These are phyloP conservation scores for Coemansia sp. DNA, from an alignment of 192 early-diverging fungal genomes.

Conservation along the genomic window DNA sequence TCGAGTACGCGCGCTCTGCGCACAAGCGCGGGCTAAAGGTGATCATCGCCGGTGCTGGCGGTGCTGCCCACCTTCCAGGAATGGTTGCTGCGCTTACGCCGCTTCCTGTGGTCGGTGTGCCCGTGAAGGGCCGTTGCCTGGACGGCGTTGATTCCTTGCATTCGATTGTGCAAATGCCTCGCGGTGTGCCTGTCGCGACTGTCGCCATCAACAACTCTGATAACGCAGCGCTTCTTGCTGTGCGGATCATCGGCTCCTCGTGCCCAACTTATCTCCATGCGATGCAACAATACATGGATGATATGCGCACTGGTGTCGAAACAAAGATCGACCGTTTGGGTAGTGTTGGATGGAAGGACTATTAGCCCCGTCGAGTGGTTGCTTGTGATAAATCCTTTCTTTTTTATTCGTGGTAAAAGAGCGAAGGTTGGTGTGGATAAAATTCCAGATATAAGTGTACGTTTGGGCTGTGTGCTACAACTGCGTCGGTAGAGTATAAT, in stretches of 20 bases:
- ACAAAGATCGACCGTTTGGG: slow-evolving; percentile 84
- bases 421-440: not conserved
- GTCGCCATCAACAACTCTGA: slow-evolving; percentile 98
- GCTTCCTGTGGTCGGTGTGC: slow-evolving; percentile 97
- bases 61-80: slow-evolving; percentile 97
- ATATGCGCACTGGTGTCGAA: slow-evolving; percentile 86
- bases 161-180: slow-evolving; percentile 99
- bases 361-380: slow-evolving; percentile 30
- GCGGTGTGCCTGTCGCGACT: slow-evolving; percentile 98
- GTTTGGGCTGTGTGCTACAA: not conserved
- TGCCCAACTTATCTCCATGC: slow-evolving; percentile 75
- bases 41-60: slow-evolving; percentile 98
- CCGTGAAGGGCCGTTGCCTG: slow-evolving; percentile 87
- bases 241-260: slow-evolving; percentile 85
- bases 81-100: slow-evolving; percentile 99
- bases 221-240: slow-evolving; percentile 93
- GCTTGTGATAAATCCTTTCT: not conserved
- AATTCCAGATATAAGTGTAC: not conserved
- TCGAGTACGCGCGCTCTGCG: slow-evolving; percentile 88
- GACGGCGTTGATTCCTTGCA: slow-evolving; percentile 97
- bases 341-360: slow-evolving; percentile 81
- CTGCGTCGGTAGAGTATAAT: not conserved
- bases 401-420: not conserved
- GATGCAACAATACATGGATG: slow-evolving; percentile 77
- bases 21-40: slow-evolving; percentile 90